These are phyloP conservation scores for Dactylella cylindrospora DNA, from an alignment of 2,329 filamentous ascomycete genomes.

Conservation along the genomic window DNA sequence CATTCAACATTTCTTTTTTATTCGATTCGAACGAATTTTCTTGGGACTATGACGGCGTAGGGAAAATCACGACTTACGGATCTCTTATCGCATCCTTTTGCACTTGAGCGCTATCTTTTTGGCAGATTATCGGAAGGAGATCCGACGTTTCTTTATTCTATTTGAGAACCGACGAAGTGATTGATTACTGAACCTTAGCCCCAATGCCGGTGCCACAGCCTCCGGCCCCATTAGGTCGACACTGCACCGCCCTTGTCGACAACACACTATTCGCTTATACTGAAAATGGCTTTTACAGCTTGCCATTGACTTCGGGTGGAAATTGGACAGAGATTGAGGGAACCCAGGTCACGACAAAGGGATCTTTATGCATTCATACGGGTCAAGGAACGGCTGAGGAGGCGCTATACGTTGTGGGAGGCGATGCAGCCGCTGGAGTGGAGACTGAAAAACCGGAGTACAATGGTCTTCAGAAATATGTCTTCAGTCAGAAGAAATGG, in stretches of 20 bases:
- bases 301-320: slow-evolving; percentile 45
- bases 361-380: slow-evolving; percentile 48
- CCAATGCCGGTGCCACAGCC: slow-evolving; percentile 47
- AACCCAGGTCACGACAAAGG: slow-evolving; percentile 44
- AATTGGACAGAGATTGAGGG: slow-evolving; percentile 47
- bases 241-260: slow-evolving; percentile 47
- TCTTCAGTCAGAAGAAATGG: slow-evolving; percentile 47
- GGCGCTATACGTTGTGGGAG: slow-evolving; percentile 48
- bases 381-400: slow-evolving; percentile 47
- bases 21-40: slow-evolving; percentile 23
- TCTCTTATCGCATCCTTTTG: slow-evolving; percentile 12
- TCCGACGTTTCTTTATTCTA: no score
- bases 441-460: slow-evolving; percentile 45
- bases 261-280: slow-evolving; percentile 48
- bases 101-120: no score
- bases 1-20: slow-evolving; percentile 19
- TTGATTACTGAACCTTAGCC: neutral
- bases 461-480: slow-evolving; percentile 48
- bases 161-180: no score
- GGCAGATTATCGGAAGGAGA: no score
- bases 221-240: slow-evolving; percentile 45
- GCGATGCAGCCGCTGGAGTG: slow-evolving; percentile 39
- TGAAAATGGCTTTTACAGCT: slow-evolving; percentile 47
- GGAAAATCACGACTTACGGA: slow-evolving; percentile 12
- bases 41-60: slow-evolving; percentile 42